Evolutionary conservation across 1,139 yeast species (phyloP), one percentile per base, ranked within the genome.

Genomic region (Candida sanyaensis): DNA sequence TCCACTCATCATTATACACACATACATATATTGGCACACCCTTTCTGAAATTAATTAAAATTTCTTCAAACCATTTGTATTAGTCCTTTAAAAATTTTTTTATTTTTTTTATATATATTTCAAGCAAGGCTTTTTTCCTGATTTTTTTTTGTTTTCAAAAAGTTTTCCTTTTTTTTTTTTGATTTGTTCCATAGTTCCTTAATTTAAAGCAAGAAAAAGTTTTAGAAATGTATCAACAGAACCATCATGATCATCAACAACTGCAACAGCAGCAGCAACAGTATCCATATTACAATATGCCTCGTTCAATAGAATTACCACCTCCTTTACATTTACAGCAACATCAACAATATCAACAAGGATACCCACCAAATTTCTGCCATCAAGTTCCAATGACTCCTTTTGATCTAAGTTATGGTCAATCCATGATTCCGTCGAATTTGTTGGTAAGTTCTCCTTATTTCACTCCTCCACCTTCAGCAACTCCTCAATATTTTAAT

Each of bases 381-480:
- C 42, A 29, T n/a, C 31, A 43, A 24, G 32, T 45, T 21, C 61
- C 57, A 41, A 44, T 54, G 42, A 73, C 84, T 2, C 85, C 86
- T 1, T 70, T 80, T 54, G 86, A 81, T 55, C 61, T 77, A 49
- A 64, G 74, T 5, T 81, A 79, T 57, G 80, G 84, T 8, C 77
- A 85, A n/a, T 80, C 87, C 13, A 74, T 86, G 75, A 68, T 87
- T 36, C 93, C 93, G 1, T 77, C 88, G 26, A 89, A 85, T 58
- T 66, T 87, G 46, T 68, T 87, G 45, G 69, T 84, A 54, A 81
- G 83, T 21, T 83, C 92, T 1, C 93, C 93, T 0, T 86, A 80
- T 59, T 75, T 80, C 42, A 80, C 78, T 38, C 61, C 63, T 24
- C 69, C 57, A 7, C 63, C 62, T 7, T 51, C 51, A 28, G 53